A percentile compares a stretch with the other conserved stretches of the same genome.
Evolutionary conservation across 164 flowering plant species (phyloP).

Genomic region (Chimonanthus praecox): DNA sequence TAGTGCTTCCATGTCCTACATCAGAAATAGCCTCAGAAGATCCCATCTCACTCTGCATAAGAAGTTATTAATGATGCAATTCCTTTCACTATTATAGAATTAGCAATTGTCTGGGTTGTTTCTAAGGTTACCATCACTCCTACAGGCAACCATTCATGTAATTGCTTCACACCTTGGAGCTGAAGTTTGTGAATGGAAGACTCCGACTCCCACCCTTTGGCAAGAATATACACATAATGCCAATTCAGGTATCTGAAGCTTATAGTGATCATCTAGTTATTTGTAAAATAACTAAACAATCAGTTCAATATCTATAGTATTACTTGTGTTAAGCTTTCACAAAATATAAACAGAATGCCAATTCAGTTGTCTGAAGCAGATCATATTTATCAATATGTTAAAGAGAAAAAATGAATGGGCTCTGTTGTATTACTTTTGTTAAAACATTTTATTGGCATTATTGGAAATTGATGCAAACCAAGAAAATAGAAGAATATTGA

Average conservation of each 20-base stretch:
- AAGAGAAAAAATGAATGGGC: too few relatives aligned
- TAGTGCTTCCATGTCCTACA: too few relatives aligned
- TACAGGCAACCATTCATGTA: slow-evolving; percentile 66
- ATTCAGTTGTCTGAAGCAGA: background rate
- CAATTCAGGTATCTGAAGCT: slow-evolving; percentile 49
- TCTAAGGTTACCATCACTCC: slow-evolving; percentile 5
- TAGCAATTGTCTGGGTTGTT: background rate
- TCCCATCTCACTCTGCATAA: too few relatives aligned
- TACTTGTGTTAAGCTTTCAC: background rate
- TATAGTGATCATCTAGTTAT: background rate
- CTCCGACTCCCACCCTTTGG: slow-evolving; percentile 96
- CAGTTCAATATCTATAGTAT: background rate
- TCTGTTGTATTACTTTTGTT: too few relatives aligned
- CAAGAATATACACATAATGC: slow-evolving; percentile 71
- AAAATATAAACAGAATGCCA: too few relatives aligned
- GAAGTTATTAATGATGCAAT: too few relatives aligned
- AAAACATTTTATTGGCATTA: background rate
- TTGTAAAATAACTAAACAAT: background rate
- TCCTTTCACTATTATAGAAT: background rate
- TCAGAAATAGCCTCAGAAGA: too few relatives aligned
- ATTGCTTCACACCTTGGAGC: slow-evolving; percentile 81
- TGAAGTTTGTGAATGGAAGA: slow-evolving; percentile 73
- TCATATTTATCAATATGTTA: background rate
- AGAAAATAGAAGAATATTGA: background rate
- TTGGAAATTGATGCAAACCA: background rate